Base-by-base conservation (phyloP, 306 rosid species). In the Cyclanthera cordifolia region DNA sequence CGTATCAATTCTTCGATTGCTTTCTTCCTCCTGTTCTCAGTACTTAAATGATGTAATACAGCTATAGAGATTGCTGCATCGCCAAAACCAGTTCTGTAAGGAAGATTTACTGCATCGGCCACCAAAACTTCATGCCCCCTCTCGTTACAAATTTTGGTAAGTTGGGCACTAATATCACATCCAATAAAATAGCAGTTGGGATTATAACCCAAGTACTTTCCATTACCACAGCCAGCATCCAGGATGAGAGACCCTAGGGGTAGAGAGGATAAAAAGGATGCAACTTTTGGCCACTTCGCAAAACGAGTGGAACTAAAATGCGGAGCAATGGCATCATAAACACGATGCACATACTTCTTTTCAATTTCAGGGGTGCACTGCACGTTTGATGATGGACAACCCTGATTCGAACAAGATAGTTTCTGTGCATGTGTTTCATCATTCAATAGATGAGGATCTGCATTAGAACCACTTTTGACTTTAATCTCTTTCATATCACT, bases 151-250 rank as follows among this genome's bases (percentile, higher is more conserved):
- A 93, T 90, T 75, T 90, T 90, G 68, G 86, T 83, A 70, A 93
- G 87, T 27, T 96, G 76, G 73, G 79, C 71, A 55, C 99, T 90
- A 73, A 90, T 86, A 79, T 93, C 99, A 75, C 95, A 93, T 63
- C 95, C 97, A 58, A 87, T 76, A 69, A 84, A 90, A 71, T 72
- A 83, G 70, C 95, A 93, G 72, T 80, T 81, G 25, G 69, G 77
- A 77, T 82, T 83, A 34, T 81, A 79, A 34, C 91, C 95, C 67
- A 85, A 70, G 80, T 93, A 93, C 76, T 90, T 93, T 53, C 97
- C 97, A 78, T 90, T 90, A 48, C 99, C 96, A 72, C 99, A 94
- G 39, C 99, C 97, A 0, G 96, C 97, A 83, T 88, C 99, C 2
- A 94, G 80, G 39, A 90, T 78, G 43, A 94, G 85, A 64, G 96